Evolutionary conservation across 2,329 filamentous ascomycete genomes (phyloP).

Genomic region (Magnaporthiopsis poae): DNA sequence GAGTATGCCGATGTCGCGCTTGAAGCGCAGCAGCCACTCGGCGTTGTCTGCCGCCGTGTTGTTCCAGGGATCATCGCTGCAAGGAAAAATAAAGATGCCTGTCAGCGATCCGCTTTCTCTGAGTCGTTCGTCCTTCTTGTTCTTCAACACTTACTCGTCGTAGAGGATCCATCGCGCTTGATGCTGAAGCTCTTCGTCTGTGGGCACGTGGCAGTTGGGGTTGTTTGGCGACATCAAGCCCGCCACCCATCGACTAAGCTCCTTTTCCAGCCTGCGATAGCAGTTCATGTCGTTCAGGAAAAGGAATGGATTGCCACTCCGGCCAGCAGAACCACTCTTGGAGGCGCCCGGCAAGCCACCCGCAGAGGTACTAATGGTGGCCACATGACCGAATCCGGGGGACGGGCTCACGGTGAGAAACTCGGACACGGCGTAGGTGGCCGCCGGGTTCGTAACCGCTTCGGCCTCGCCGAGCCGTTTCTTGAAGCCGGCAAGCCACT

Average conservation of each 20-base stretch:
- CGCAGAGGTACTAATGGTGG: too few species aligned
- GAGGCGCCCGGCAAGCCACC: background rate
- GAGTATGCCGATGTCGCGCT: conserved; percentile 45
- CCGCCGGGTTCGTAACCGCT: background rate
- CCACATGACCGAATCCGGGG: background rate
- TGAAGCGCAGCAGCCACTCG: conserved; percentile 55
- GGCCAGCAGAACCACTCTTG: conserved; percentile 12
- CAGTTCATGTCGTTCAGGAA: conserved; percentile 53
- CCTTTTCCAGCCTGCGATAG: conserved; percentile 44
- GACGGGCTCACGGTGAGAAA: background rate
- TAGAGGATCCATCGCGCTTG: conserved; percentile 55
- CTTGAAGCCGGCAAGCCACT: background rate
- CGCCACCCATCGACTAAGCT: conserved; percentile 42
- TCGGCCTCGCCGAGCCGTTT: conserved; percentile 2
- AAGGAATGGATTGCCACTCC: conserved; percentile 20
- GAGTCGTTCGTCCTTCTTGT: background rate
- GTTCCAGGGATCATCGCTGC: conserved; percentile 54
- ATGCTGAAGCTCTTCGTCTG: conserved; percentile 53
- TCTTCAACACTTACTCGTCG: conserved; percentile 39
- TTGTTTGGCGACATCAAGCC: conserved; percentile 50
- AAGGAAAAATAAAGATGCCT: background rate
- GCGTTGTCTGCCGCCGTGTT: conserved; percentile 54
- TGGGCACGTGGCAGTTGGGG: conserved; percentile 47
- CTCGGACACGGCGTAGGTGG: background rate
- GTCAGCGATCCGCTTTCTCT: background rate